Percentiles rank a stretch among this genome's conserved stretches.
These are phyloP conservation scores for Kandelia obovata DNA, from an alignment of 345 rosid species.

Conservation along the genomic window DNA sequence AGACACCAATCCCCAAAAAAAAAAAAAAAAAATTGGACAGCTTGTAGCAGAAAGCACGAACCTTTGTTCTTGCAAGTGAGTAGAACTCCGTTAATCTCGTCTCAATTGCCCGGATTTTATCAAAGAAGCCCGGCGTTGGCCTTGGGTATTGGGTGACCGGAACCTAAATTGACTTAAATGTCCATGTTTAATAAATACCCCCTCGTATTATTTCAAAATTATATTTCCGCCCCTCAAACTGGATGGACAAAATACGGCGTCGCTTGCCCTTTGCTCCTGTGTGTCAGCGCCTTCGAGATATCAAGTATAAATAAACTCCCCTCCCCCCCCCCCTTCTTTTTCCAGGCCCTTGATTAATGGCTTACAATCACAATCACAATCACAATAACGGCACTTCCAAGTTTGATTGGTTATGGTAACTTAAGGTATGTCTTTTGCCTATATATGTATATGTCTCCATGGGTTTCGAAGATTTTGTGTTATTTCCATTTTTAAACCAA, in stretches of 20 bases:
- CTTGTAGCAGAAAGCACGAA: background rate
- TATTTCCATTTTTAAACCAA: background rate
- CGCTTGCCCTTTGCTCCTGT: background rate
- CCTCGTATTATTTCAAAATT: background rate
- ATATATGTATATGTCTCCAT: background rate
- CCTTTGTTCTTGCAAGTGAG: constrained; percentile 6
- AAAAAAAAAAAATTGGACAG: too few species aligned
- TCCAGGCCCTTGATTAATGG: background rate
- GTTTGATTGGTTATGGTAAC: background rate
- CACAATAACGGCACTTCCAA: too few species aligned
- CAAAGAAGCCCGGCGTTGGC: too few species aligned
- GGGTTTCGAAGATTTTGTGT: background rate
- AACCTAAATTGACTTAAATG: too few species aligned
- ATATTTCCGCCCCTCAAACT: background rate
- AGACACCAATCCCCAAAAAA: background rate
- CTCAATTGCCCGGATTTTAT: too few species aligned
- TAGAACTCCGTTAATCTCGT: background rate
- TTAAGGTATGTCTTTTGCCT: background rate
- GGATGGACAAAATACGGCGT: background rate
- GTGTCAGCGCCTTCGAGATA: background rate
- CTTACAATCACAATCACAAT: too few species aligned
- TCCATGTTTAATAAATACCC: background rate
- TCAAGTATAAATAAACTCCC: background rate
- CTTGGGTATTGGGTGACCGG: too few species aligned
- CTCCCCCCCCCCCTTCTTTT: too few species aligned